Base-by-base conservation (phyloP, 768 basidiomycete genomes). In the Lentinula edodes region DNA sequence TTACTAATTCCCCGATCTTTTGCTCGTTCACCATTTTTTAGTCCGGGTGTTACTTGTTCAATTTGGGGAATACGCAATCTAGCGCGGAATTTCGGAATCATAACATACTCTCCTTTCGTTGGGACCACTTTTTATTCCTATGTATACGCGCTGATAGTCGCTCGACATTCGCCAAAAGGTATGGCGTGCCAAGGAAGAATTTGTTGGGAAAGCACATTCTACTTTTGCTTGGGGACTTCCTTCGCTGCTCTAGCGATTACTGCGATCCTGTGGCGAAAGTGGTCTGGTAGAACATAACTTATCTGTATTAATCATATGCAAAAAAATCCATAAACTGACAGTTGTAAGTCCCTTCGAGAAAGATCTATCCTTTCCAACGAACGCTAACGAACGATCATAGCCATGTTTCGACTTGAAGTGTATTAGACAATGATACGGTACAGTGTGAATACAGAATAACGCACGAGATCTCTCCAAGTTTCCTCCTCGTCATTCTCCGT, bases 401-500 rank as follows among this genome's bases (percentile, higher is more conserved):
- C 55, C 55, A 45, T 56, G 55, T n/a, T 56, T 56, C 23, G 55
- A 38, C 55, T 56, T 6, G 12, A 34, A 16, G 16, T 28, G 41
- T 15, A 41, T n/a, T 8, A 56, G 41, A 15, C 12, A 0, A 54
- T 4, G 13, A 28, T 13, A 28, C 32, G 41, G 13, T 43, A 41
- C n/a, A 15, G 23, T 3, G 23, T 56, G 8, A 2, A 16, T 13
- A 15, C 7, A 12, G 28, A 12, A 28, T 39, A 41, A 38, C 85
- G 66, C 66, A 90, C 89, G 64, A 92, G 73, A 76, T 92, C 91
- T 72, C 82, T 78, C 90, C 89, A 93, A 7, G 91, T 93, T 73
- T 93, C 89, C 70, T 86, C 86, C 65, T 91, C 89, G 64, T 92
- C 91, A 63, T 85, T 89, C 66, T 90, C 88, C 1, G 89, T 91